Base-by-base conservation (phyloP, 2,329 filamentous ascomycete genomes). In the Fusarium abutilonis region DNA sequence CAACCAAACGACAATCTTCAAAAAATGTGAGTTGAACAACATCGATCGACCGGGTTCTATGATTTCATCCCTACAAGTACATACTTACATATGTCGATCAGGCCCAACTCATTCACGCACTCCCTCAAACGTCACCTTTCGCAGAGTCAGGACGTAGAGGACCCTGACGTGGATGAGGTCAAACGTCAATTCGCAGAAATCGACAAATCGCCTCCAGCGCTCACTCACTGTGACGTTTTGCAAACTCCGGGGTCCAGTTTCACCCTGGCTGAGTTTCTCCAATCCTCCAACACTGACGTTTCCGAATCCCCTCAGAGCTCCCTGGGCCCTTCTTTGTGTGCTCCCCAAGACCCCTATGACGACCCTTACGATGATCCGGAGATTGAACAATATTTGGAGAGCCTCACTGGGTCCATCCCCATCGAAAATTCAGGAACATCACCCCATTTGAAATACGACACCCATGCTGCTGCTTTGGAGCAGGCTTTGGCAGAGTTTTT, bases 281-380 rank as follows among this genome's bases (percentile, higher is more conserved):
- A 50, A n/a, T 60, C 62, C 28, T 66, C 52, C 35, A 50, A 50
- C 35, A 17, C 44, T 21, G 38, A 49, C 19, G 36, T 31, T 10
- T 23, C 49, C 17, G 49, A 48, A 23, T 63, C 53, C 31, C 21
- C 29, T 29, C 38, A 29, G 19, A 60, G 34, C 34, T 47, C 28
- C 9, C 19, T 53, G 36, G 31, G 44, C 21, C 48, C 48, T 32
- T 41, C 54, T 45, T 35, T 26, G 8, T 21, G 4, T 29, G 48
- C 38, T 23, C 41, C 32, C 17, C 40, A 56, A 49, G 32, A 52
- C 41, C 41, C 44, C 42, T 43, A 45, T 29, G 35, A 52, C 39
- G 62, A 66, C 41, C 48, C 23, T 36, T 66, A 54, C 15, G 52
- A 64, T 46, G 66, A 69, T 44, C 46, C 40, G 8, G 64, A 68